phyloP scores from a whole-genome alignment of 352 stramenopile genomes.

The Globisporangium lucens region DNA sequence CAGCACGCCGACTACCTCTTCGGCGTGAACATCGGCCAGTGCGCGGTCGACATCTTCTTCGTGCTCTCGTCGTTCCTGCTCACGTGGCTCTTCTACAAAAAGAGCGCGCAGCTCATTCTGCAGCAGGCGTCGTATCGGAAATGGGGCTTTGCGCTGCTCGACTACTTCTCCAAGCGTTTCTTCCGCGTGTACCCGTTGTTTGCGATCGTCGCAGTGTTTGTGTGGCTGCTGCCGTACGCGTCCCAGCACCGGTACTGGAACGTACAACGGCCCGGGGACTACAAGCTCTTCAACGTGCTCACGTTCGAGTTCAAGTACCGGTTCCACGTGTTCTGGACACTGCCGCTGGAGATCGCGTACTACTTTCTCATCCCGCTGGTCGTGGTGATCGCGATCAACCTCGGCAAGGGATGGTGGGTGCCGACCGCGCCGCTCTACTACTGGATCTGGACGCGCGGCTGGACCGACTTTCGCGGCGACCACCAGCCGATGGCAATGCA shows the following conservation, averaged over 20 bases:
- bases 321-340: constrained; percentile 49
- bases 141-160: constrained; percentile 17
- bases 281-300: constrained; percentile 33
- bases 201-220: constrained; percentile 23
- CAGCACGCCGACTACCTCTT: constrained; percentile 21
- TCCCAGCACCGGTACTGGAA: constrained; percentile 28
- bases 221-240: constrained; percentile 30
- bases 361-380: constrained; percentile 40
- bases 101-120: constrained; percentile 13
- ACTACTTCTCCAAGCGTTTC: constrained; percentile 53
- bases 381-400: constrained; percentile 12
- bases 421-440: constrained; percentile 15
- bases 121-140: constrained; percentile 14
- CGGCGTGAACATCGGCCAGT: constrained; percentile 12
- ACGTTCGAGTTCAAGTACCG: constrained; percentile 27
- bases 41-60: too few species aligned
- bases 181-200: constrained; percentile 60
- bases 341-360: too few species aligned
- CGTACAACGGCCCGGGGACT: constrained; percentile 13
- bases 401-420: constrained; percentile 21
- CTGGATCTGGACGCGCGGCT: constrained; percentile 18
- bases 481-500: constrained; percentile 26
- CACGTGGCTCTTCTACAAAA: too few species aligned
- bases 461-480: constrained; percentile 15
- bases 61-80: too few species aligned